Percentiles rank a stretch among this genome's conserved stretches.
These are phyloP conservation scores for Pezicula radicicola DNA, from an alignment of 2,329 filamentous ascomycete genomes.

Conservation along the genomic window DNA sequence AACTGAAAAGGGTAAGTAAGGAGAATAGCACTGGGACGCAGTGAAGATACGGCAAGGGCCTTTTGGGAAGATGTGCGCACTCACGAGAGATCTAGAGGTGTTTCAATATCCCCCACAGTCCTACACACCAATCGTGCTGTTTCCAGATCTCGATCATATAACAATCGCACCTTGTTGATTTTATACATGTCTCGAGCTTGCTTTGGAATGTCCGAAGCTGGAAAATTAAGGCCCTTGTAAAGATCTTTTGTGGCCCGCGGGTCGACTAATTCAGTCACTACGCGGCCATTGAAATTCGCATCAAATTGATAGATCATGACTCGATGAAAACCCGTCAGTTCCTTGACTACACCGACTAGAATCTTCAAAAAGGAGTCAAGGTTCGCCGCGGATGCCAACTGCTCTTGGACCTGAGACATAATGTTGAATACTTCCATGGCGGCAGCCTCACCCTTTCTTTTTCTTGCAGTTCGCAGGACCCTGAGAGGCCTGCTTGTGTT, in stretches of 20 bases:
- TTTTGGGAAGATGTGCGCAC: background rate
- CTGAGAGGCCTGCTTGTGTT: slow-evolving; percentile 74
- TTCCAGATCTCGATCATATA: slow-evolving; percentile 80
- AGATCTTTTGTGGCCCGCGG: slow-evolving; percentile 75
- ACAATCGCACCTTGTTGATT: slow-evolving; percentile 81
- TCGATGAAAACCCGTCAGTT: slow-evolving; percentile 85
- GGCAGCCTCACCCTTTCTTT: slow-evolving; percentile 72
- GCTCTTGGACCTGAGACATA: slow-evolving; percentile 88
- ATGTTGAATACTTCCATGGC: slow-evolving; percentile 91
- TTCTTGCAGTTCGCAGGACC: slow-evolving; percentile 71
- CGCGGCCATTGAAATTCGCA: slow-evolving; percentile 74
- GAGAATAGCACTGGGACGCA: background rate
- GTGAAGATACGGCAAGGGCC: no score
- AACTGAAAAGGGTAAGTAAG: slow-evolving; percentile 43
- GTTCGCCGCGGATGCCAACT: slow-evolving; percentile 69
- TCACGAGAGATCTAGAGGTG: slow-evolving; percentile 65
- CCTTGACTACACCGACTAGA: slow-evolving; percentile 81
- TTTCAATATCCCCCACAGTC: slow-evolving; percentile 67
- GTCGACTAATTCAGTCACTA: slow-evolving; percentile 85
- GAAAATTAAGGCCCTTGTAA: slow-evolving; percentile 85
- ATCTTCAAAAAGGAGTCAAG: slow-evolving; percentile 76
- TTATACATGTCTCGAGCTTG: slow-evolving; percentile 89
- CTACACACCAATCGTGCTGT: slow-evolving; percentile 82
- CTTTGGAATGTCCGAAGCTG: slow-evolving; percentile 80
- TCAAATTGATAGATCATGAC: slow-evolving; percentile 96